Evolutionary conservation across 2,329 filamentous ascomycete genomes (phyloP), one percentile per base, ranked within the genome.

Genomic region (Sporothrix variecibatus): DNA sequence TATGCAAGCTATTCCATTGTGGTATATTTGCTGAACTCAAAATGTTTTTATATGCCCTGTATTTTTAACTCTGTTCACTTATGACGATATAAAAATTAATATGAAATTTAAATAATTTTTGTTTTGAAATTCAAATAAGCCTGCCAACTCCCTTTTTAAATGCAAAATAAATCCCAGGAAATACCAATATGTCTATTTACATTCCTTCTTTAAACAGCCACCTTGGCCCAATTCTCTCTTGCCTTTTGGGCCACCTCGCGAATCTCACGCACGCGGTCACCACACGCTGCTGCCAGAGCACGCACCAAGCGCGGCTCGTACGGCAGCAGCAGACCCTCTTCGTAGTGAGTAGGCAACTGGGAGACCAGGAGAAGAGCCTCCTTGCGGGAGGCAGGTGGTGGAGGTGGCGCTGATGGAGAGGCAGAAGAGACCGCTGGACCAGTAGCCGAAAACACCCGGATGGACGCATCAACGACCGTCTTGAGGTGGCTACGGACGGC

Each of bases 231-330:
- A 7, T 83, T 84, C 70, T 81, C 82, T 72, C 87, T 83, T 3
- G 87, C 87, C 74, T 80, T 77, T 71, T 87, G 82, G 23, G 88
- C 88, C 65, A 82, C 82, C 73, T 82, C 85, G 65, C 88, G 83
- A 62, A 89, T 83, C 75, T 87, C 87, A 62, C 88, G 82, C 9
- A 88, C 85, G 6, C 81, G 79, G 76, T 90, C 87, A 1, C 88
- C 88, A 69, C 87, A 88, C 0, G 87, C 87, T 9, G 82, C 77
- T 1, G 85, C 84, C 75, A 90, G 78, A 71, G 87, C 83, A 3
- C 85, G 82, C 75, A 85, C 82, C 60, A 88, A 82, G 71, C 80
- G 81, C 38, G 82, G 82, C 60, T 83, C 83, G 76, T 85, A 82
- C 0, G 85, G 81, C 68, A 87, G 76, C 26, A 89, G 78, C 65